Evolutionary conservation across 106 monocot species (phyloP), one percentile per base, ranked within the genome.

Genomic region (Phalaenopsis equestris): DNA sequence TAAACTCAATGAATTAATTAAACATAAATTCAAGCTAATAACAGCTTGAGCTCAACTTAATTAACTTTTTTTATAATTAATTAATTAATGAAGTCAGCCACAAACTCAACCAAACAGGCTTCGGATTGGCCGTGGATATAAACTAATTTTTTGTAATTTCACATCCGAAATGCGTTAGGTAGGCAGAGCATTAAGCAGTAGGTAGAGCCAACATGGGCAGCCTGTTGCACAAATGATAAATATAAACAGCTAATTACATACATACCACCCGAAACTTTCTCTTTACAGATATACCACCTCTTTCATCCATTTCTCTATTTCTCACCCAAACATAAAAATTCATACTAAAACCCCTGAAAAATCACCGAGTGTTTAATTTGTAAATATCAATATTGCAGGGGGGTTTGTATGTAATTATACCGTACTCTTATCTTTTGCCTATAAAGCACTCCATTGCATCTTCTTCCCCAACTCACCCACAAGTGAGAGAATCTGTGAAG

Each of bases 171-270:
- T 65, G 24, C 64, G 64, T 65, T 65, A 65, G 64, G 64, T 65
- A 24, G 21, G 23, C 23, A 65, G 24, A 65, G 24, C n/a, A 65
- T 65, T n/a, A 14, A 21, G 64, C 23, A 65, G 72, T 72, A 41
- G 72, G 72, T 72, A 72, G 16, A 75, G 74, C 74, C 5, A 45
- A 45, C 42, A 75, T 75, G 42, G 41, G n/a, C 45, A 75, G 43
- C 42, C 7, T 42, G 18, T n/a, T 42, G 18, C 8, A 12, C 8
- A 42, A 21, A 43, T 75, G n/a, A 75, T 75, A 75, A 52, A 12
- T 12, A 12, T 12, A 52, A 52, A 52, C 14, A 52, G 18, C 74
- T 4, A 30, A 30, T 30, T 30, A 30, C 30, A 30, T 30, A 30
- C 0, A 30, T 30, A 30, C 30, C 30, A 30, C 30, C 30, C 30